Evolutionary conservation across 2,329 filamentous ascomycete species (phyloP).

Genomic region (Hymenoscyphus albidus): DNA sequence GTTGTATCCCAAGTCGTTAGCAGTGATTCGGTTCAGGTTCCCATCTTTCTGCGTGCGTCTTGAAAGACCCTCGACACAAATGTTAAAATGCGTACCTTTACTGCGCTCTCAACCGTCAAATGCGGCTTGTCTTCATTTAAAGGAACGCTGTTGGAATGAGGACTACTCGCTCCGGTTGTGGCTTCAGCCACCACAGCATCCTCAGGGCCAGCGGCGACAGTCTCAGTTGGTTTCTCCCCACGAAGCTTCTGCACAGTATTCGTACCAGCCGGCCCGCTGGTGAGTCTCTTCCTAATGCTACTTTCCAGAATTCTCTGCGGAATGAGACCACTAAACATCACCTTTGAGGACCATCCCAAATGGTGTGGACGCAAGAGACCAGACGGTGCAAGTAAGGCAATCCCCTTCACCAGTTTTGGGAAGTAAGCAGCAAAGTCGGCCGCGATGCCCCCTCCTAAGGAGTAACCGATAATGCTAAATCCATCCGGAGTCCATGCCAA

Average conservation of each 20-base stretch:
- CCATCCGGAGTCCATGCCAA: conserved; percentile 50
- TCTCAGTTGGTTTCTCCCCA: conserved; percentile 5
- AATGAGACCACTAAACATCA: conserved; percentile 53
- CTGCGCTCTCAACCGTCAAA: conserved; percentile 29
- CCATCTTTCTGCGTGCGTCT: not conserved
- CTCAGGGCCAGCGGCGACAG: conserved; percentile 13
- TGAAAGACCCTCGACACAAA: not conserved
- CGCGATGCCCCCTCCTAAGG: conserved; percentile 71
- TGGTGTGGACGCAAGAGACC: conserved; percentile 63
- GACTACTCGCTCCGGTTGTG: conserved; percentile 16
- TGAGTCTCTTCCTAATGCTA: conserved; percentile 17
- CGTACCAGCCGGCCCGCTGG: conserved; percentile 1
- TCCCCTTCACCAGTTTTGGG: conserved; percentile 60
- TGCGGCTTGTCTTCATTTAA: conserved; percentile 20
- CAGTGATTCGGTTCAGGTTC: not conserved
- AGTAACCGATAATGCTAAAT: conserved; percentile 76
- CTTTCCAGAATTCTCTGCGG: conserved; percentile 44
- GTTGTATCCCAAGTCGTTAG: not conserved
- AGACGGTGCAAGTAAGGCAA: conserved; percentile 75
- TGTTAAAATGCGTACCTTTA: conserved; percentile 35
- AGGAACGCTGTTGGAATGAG: conserved; percentile 21
- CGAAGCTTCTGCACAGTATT: conserved; percentile 2
- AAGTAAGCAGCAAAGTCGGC: conserved; percentile 68
- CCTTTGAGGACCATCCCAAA: conserved; percentile 47
- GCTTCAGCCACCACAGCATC: conserved; percentile 19